Evolutionary conservation across 2,329 filamentous ascomycete species (phyloP), one percentile per base, ranked within the genome.

Genomic region (Sporothrix pallida): DNA sequence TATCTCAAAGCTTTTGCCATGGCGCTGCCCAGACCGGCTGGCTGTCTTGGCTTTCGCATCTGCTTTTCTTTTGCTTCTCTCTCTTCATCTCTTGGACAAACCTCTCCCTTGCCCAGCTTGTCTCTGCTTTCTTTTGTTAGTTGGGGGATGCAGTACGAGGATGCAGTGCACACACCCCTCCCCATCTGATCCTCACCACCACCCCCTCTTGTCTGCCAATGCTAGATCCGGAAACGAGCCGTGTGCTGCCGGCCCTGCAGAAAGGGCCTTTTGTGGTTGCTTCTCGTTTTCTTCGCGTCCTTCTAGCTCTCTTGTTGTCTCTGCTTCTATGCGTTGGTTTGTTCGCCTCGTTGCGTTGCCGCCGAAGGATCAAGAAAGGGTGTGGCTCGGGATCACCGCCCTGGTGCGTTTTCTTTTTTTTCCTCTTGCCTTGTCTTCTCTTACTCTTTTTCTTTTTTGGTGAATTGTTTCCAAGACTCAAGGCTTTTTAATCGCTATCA

Each of bases 201-300:
- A 37, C 20, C 20, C 20, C 31, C 17, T 52, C 26, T 42, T 17
- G 48, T 37, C 31, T 17, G 26, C 44, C 26, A 54, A 15, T 70
- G 68, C 68, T 70, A 12, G n/a, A 46, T 26, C 13, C 37, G 68
- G 68, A 58, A 70, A n/a, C 50, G 10, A 58, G n/a, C 31, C 37
- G 37, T 70, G 68, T 46, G 50, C 31, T 37, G n/a, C 26, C 48
- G 67, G 26, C 48, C 42, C 48, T 56, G 48, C 67, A 54, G 26
- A 48, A 7, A 54, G 48, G 65, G 23, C 20, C 2, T 20, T 52
- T 6, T 26, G 50, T 6, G n/a, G 13, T 23, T 26, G 31, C n/a
- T 9, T 15, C 17, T 31, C 10, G 3, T 62, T 62, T 52, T 48
- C 23, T 69, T 26, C 23, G 20, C 44, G 54, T 20, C 8, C 42